Percentiles rank a stretch among this genome's conserved stretches.
phyloP scores from a whole-genome alignment of 2,329 filamentous ascomycete species.

The Talaromyces sp. region DNA sequence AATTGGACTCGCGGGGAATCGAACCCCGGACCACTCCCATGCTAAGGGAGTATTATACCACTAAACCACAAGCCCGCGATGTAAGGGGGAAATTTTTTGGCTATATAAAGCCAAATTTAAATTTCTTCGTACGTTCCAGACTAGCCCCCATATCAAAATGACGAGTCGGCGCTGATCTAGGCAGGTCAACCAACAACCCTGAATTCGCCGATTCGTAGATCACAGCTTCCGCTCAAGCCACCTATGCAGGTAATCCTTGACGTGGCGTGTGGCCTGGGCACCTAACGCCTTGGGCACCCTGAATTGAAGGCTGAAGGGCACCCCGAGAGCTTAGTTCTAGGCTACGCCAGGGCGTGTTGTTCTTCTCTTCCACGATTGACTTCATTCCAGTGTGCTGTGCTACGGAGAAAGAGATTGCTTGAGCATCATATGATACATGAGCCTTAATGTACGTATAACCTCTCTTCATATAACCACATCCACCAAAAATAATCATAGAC shows the following conservation, averaged over 20 bases:
- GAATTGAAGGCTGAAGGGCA: neutral
- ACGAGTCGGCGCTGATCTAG: neutral
- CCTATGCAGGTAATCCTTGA: neutral
- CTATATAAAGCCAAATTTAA: too few species aligned
- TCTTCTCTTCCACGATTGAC: neutral
- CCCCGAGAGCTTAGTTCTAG: neutral
- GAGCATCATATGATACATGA: too few species aligned
- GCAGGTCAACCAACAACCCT: neutral
- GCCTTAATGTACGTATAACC: too few species aligned
- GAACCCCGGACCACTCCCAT: conserved; percentile 43
- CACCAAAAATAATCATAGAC: too few species aligned
- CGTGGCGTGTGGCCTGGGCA: neutral
- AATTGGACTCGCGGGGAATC: conserved; percentile 33
- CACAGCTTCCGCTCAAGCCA: neutral
- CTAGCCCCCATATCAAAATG: too few species aligned
- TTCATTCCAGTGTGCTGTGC: too few species aligned
- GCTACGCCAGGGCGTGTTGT: neutral
- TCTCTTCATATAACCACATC: too few species aligned
- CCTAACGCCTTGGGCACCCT: neutral
- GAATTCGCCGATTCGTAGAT: neutral
- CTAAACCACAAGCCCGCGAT: conserved; percentile 32
- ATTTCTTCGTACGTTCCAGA: too few species aligned
- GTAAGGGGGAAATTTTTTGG: neutral
- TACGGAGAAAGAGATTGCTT: too few species aligned
- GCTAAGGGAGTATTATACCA: conserved; percentile 43